These are phyloP conservation scores for Linum tenue DNA, from an alignment of 345 rosid genomes.

Conservation along the genomic window DNA sequence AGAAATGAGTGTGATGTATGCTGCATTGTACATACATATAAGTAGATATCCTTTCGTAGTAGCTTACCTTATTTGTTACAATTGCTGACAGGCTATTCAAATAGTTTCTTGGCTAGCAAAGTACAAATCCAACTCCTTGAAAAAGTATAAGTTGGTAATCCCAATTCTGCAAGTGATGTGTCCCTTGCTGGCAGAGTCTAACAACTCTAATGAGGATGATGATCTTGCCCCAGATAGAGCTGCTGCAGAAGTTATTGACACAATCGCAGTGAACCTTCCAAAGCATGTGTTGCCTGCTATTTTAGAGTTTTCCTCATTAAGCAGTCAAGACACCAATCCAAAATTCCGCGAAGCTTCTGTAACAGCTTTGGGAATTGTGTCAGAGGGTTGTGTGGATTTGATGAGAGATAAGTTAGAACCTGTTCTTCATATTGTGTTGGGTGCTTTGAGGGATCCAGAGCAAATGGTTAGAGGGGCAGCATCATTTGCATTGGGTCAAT, in stretches of 20 bases:
- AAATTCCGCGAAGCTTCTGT: constrained; percentile 94
- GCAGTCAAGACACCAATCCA: constrained; percentile 57
- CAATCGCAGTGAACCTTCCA: constrained; percentile 84
- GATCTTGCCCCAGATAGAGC: constrained; percentile 98
- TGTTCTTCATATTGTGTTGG: constrained; percentile 72
- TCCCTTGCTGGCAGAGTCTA: constrained; percentile 87
- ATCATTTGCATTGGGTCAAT: constrained; percentile 95
- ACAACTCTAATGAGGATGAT: constrained; percentile 66
- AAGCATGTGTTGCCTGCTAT: constrained; percentile 77
- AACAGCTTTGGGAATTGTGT: constrained; percentile 84
- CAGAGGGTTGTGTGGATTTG: constrained; percentile 83
- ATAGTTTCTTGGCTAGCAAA: constrained; percentile 98
- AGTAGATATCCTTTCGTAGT: not conserved
- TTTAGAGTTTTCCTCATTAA: constrained; percentile 74
- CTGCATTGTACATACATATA: constrained; percentile 3
- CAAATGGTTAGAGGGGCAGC: constrained; percentile 98
- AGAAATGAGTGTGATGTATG: constrained; percentile 11
- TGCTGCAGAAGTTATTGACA: constrained; percentile 99
- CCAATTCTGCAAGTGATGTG: constrained; percentile 97
- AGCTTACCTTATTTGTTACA: constrained; percentile 18
- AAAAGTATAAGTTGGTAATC: constrained; percentile 68
- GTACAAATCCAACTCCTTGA: constrained; percentile 75
- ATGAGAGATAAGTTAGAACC: constrained; percentile 83
- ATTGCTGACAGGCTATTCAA: constrained; percentile 77
- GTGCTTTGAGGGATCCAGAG: constrained; percentile 84